These are phyloP conservation scores for Hemerocallis citrina DNA, from an alignment of 106 monocot species.

Conservation along the genomic window DNA sequence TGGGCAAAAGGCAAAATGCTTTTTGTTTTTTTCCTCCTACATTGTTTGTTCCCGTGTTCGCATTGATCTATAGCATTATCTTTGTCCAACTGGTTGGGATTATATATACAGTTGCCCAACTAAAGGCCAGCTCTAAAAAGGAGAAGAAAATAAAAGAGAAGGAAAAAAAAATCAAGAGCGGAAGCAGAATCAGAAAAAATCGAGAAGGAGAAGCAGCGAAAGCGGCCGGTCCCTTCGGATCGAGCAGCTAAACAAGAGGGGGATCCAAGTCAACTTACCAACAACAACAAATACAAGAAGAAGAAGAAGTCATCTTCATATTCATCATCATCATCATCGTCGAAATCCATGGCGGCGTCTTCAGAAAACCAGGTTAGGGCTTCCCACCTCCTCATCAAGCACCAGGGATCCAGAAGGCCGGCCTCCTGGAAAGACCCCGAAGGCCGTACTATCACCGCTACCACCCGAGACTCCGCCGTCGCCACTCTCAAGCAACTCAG, in stretches of 20 bases:
- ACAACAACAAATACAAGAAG: neutral
- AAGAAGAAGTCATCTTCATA: constrained; percentile 20
- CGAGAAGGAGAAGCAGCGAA: neutral
- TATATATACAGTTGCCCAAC: no score
- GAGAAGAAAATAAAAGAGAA: no score
- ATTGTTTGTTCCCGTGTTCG: no score
- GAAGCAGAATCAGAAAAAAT: constrained; percentile 15
- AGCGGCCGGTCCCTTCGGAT: constrained; percentile 13
- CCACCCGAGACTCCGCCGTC: constrained; percentile 49
- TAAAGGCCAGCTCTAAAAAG: no score
- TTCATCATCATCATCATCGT: no score
- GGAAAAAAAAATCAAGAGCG: no score
- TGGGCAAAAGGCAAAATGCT: no score
- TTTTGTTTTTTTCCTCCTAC: no score
- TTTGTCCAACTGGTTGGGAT: no score
- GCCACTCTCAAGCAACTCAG: constrained; percentile 33
- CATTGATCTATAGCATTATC: no score
- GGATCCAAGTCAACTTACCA: no score
- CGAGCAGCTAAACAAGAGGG: neutral
- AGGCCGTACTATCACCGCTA: constrained; percentile 51
- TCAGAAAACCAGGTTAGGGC: constrained; percentile 45
- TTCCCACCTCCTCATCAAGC: constrained; percentile 91
- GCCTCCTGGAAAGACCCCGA: constrained; percentile 94
- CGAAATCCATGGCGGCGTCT: constrained; percentile 25
- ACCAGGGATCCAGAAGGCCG: constrained; percentile 82